Conservation (phyloP, 148 eudicot species). For the Chenopodium berlandieri region DNA sequence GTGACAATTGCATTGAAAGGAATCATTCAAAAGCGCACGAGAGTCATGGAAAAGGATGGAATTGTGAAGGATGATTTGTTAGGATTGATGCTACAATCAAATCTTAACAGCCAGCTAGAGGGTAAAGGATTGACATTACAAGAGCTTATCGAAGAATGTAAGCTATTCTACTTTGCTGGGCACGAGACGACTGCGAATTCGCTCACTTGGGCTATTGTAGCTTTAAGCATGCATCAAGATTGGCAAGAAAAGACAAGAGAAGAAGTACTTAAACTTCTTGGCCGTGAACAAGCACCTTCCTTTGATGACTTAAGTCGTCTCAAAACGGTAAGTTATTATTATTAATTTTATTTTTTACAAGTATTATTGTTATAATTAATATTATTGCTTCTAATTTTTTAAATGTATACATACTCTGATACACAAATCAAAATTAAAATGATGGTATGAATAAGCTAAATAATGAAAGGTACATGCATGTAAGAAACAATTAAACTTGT, state of each 20-base stretch:
- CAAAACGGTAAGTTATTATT: not conserved
- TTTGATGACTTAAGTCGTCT: not conserved
- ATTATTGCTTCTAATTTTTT: no score
- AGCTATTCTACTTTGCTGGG: not conserved
- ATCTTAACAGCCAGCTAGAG: not conserved
- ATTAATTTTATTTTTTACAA: no score
- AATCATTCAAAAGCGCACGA: not conserved
- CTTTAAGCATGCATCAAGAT: not conserved
- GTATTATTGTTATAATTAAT: no score
- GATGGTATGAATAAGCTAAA: no score
- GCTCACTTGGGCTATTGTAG: not conserved
- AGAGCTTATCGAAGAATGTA: not conserved
- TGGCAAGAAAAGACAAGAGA: not conserved
- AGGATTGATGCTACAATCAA: not conserved
- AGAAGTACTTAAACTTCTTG: not conserved
- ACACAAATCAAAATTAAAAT: no score
- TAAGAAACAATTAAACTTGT: no score
- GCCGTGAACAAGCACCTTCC: not conserved
- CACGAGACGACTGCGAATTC: not conserved
- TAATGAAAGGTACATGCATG: no score
- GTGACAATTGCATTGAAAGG: not conserved
- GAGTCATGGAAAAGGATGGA: not conserved
- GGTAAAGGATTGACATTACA: not conserved
- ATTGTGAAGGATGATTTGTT: not conserved
- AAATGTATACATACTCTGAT: no score